Conservation (phyloP, 2,329 filamentous ascomycete genomes). For the Penicillium sp. region DNA sequence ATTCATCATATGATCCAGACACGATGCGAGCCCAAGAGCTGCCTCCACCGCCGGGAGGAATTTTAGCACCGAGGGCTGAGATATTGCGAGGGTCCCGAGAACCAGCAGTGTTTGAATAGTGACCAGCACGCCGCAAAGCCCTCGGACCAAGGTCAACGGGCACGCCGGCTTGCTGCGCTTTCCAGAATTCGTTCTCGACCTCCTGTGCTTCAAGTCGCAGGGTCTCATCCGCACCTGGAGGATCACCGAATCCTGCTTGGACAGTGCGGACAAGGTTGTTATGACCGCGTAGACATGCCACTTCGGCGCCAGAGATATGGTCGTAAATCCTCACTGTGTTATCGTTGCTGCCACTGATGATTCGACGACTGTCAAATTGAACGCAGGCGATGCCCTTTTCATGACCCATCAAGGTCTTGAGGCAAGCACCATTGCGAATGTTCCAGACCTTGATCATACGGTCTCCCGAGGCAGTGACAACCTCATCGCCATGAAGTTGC, state of each 20-base stretch:
- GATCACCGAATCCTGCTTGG: slow-evolving; percentile 90
- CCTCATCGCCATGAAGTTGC: slow-evolving; percentile 80
- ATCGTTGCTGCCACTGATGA: slow-evolving; percentile 95
- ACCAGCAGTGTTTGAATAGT: slow-evolving; percentile 66
- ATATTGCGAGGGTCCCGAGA: slow-evolving; percentile 77
- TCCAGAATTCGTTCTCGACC: slow-evolving; percentile 74
- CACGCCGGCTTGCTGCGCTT: slow-evolving; percentile 55
- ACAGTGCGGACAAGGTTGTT: slow-evolving; percentile 86
- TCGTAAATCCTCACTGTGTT: slow-evolving; percentile 97
- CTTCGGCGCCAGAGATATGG: slow-evolving; percentile 79
- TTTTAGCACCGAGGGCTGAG: slow-evolving; percentile 75
- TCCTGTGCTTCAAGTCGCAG: slow-evolving; percentile 73
- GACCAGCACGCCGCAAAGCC: slow-evolving; percentile 57
- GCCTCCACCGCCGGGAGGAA: slow-evolving; percentile 89
- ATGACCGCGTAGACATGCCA: slow-evolving; percentile 84
- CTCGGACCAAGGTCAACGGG: slow-evolving; percentile 39
- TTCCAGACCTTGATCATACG: slow-evolving; percentile 95
- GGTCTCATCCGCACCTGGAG: slow-evolving; percentile 77
- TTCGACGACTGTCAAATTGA: slow-evolving; percentile 89
- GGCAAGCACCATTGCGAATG: slow-evolving; percentile 76
- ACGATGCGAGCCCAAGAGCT: slow-evolving; percentile 92
- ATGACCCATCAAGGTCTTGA: slow-evolving; percentile 81
- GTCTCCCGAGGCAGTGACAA: slow-evolving; percentile 94
- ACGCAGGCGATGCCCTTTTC: slow-evolving; percentile 96
- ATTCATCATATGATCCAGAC: slow-evolving; percentile 94